Conservation (phyloP, 2,329 filamentous ascomycete genomes). For the Penicillium sp. region DNA sequence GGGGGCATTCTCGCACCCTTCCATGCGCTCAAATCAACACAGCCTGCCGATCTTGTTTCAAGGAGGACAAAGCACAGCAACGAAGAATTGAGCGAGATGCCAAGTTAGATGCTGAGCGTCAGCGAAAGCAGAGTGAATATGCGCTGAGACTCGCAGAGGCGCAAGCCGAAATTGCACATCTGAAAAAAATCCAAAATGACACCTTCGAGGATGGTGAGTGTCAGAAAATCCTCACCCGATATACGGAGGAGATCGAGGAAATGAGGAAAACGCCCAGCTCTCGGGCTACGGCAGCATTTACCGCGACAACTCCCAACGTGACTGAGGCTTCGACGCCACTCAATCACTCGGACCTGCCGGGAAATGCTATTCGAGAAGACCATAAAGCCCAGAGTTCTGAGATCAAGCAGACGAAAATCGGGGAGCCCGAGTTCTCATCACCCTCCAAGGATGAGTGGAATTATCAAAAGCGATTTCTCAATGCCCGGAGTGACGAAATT, state of each 20-base stretch:
- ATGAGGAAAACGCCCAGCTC: slow-evolving; percentile 4
- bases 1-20: slow-evolving; percentile 46
- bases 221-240: slow-evolving; percentile 15
- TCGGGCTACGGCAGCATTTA: slow-evolving; percentile 34
- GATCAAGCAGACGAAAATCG: background rate
- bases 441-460: slow-evolving; percentile 55
- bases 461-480: slow-evolving; percentile 50
- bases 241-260: slow-evolving; percentile 13
- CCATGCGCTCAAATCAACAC: slow-evolving; percentile 41
- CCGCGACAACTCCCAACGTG: background rate
- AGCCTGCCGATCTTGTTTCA: slow-evolving; percentile 48
- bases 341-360: background rate
- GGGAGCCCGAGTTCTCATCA: background rate
- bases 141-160: slow-evolving; percentile 17
- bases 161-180: slow-evolving; percentile 19
- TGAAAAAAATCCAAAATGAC: slow-evolving; percentile 16
- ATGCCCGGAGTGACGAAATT: slow-evolving; percentile 48
- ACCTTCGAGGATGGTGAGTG: slow-evolving; percentile 16
- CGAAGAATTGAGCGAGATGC: slow-evolving; percentile 48
- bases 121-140: slow-evolving; percentile 19
- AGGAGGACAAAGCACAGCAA: slow-evolving; percentile 43
- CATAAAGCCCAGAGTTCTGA: background rate
- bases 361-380: background rate
- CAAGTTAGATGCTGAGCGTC: slow-evolving; percentile 36
- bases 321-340: background rate